A percentile compares a stretch with the other conserved stretches of the same genome.
Conservation (phyloP, 306 rosid species). For the Malus asiatica region DNA sequence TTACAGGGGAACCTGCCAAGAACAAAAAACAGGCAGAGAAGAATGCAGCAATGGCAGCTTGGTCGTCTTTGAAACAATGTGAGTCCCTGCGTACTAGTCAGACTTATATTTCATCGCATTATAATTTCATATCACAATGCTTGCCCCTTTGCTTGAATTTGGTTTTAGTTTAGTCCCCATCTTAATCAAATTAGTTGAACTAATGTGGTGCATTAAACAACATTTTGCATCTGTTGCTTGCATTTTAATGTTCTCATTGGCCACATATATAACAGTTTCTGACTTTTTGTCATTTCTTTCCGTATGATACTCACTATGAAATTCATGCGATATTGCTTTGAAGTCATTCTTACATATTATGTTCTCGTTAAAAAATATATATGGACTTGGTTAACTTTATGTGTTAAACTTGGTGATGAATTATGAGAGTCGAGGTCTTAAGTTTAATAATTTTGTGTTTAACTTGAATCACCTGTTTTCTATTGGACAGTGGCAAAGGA, state of each 20-base stretch:
- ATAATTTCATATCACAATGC: background rate
- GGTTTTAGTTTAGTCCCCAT: background rate
- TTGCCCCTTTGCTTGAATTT: background rate
- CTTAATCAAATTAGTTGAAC: background rate
- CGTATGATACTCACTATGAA: background rate
- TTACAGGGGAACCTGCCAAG: slow-evolving; percentile 96
- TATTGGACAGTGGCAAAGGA: slow-evolving; percentile 76
- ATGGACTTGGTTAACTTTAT: too few species aligned
- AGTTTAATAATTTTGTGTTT: background rate
- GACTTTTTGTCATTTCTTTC: background rate
- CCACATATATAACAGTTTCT: background rate
- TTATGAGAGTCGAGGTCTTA: background rate
- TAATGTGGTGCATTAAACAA: background rate
- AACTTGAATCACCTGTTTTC: slow-evolving; percentile 20
- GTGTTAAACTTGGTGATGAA: background rate
- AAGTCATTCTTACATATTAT: background rate
- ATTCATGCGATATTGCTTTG: background rate
- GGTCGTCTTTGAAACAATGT: slow-evolving; percentile 95
- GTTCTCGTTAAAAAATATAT: background rate
- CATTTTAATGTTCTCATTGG: background rate
- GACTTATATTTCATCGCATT: background rate
- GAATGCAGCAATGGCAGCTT: slow-evolving; percentile 99
- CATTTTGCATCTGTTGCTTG: background rate
- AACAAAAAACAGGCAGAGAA: slow-evolving; percentile 97
- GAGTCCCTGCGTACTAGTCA: slow-evolving; percentile 23